phyloP scores from a whole-genome alignment of 2,329 filamentous ascomycete species.

The Gaeumannomyces tritici region DNA sequence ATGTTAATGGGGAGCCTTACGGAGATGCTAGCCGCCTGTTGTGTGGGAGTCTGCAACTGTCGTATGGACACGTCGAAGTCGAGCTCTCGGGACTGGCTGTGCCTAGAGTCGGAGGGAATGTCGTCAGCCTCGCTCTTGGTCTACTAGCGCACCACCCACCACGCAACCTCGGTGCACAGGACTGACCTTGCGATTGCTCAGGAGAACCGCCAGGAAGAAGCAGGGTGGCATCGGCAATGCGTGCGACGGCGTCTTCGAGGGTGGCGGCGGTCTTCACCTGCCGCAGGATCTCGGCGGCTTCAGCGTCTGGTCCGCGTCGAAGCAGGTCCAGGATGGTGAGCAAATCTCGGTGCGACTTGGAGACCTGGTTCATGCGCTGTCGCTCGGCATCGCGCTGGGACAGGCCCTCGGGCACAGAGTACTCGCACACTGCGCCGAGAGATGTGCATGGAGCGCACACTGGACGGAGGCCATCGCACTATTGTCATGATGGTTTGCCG shows the following conservation, averaged over 20 bases:
- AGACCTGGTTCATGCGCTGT: not conserved
- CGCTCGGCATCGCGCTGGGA: conserved; percentile 3
- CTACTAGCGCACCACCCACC: not conserved
- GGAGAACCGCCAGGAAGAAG: not conserved
- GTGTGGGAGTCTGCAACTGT: not conserved
- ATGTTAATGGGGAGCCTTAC: not conserved
- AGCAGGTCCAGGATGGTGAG: conserved; percentile 2
- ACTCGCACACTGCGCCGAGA: not conserved
- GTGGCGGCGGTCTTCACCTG: not conserved
- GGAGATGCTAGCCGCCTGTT: not conserved
- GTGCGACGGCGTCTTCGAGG: conserved; percentile 3
- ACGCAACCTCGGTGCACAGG: not conserved
- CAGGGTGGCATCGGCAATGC: not conserved
- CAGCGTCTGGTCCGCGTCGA: not conserved
- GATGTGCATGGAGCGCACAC: conserved; percentile 3
- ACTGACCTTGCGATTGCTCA: not conserved
- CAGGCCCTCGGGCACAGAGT: conserved; percentile 4
- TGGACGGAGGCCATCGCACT: conserved; percentile 6
- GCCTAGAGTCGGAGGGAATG: not conserved
- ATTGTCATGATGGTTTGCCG: not conserved
- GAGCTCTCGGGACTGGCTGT: not conserved
- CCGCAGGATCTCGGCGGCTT: not conserved
- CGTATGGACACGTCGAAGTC: not conserved
- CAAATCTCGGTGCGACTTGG: conserved; percentile 1
- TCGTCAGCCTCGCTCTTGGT: not conserved